These are phyloP conservation scores for Purpureocillium takamizusanense DNA, from an alignment of 2,329 filamentous ascomycete species.

Conservation along the genomic window DNA sequence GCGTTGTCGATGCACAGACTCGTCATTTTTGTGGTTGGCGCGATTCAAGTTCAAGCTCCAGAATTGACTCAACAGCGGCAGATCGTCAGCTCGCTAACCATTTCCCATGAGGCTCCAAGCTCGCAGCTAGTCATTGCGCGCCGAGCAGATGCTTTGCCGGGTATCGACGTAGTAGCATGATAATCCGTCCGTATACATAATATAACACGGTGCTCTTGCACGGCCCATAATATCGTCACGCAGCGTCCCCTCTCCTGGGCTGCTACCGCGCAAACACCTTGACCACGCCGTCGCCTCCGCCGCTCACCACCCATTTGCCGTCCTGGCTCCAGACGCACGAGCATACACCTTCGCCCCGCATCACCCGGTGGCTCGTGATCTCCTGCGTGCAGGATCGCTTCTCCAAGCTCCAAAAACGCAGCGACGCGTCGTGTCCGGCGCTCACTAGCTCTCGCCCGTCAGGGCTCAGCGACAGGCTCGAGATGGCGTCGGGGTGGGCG, in stretches of 20 bases:
- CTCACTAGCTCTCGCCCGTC: slow-evolving; percentile 92
- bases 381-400: slow-evolving; percentile 94
- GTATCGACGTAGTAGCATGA: slow-evolving; percentile 17
- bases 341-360: slow-evolving; percentile 94
- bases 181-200: slow-evolving; percentile 8
- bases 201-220: slow-evolving; percentile 3
- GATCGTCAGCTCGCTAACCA: too few species aligned
- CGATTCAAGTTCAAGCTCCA: too few species aligned
- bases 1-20: too few species aligned
- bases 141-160: slow-evolving; percentile 13
- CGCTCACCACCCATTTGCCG: slow-evolving; percentile 87
- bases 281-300: slow-evolving; percentile 88
- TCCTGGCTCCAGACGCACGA: slow-evolving; percentile 93
- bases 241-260: neutral
- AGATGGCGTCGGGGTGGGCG: slow-evolving; percentile 88
- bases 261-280: slow-evolving; percentile 71
- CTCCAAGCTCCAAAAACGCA: slow-evolving; percentile 95
- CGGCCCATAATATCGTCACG: neutral
- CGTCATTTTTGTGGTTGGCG: too few species aligned
- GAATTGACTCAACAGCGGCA: too few species aligned
- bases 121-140: neutral
- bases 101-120: too few species aligned
- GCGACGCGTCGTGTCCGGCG: slow-evolving; percentile 87
- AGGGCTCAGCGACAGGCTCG: slow-evolving; percentile 81
- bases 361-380: slow-evolving; percentile 83